phyloP scores from a whole-genome alignment of 345 rosid genomes.

The Clarkia xantiana region DNA sequence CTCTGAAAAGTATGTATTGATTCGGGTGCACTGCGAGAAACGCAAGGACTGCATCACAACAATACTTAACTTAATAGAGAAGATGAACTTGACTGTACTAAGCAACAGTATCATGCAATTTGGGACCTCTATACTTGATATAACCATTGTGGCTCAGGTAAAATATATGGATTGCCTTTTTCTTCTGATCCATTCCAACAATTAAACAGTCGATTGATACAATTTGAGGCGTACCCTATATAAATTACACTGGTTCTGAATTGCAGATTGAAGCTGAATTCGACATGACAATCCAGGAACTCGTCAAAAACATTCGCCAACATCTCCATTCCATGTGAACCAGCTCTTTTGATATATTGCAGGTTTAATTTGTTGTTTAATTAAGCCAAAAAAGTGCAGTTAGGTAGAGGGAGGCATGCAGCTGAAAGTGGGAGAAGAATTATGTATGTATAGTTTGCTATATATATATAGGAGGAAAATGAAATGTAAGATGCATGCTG shows the following conservation, averaged over 20 bases:
- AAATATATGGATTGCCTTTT: no score
- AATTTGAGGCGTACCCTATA: background rate
- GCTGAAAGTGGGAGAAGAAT: no score
- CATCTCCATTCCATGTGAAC: no score
- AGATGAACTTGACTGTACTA: constrained; percentile 24
- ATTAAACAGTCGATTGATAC: no score
- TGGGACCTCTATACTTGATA: constrained; percentile 42
- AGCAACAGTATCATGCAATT: constrained; percentile 38
- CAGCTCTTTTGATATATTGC: no score
- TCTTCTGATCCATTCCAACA: no score
- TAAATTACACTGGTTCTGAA: background rate
- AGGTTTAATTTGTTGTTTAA: no score
- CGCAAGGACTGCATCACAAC: constrained; percentile 22
- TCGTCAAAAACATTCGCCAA: constrained; percentile 37
- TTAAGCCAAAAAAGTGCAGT: no score
- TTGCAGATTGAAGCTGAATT: constrained; percentile 34
- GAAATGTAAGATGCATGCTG: no score
- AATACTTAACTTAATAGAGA: constrained; percentile 38
- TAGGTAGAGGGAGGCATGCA: no score
- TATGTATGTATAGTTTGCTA: no score
- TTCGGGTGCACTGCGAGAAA: constrained; percentile 55
- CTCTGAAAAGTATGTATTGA: constrained; percentile 33
- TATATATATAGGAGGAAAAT: no score
- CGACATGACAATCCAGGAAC: constrained; percentile 23
- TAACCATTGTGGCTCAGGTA: constrained; percentile 64